A percentile compares a stretch with the other conserved stretches of the same genome.
These are phyloP conservation scores for Chernovozyma sophiae-reginae DNA, from an alignment of 1,139 yeast species.

Conservation along the genomic window DNA sequence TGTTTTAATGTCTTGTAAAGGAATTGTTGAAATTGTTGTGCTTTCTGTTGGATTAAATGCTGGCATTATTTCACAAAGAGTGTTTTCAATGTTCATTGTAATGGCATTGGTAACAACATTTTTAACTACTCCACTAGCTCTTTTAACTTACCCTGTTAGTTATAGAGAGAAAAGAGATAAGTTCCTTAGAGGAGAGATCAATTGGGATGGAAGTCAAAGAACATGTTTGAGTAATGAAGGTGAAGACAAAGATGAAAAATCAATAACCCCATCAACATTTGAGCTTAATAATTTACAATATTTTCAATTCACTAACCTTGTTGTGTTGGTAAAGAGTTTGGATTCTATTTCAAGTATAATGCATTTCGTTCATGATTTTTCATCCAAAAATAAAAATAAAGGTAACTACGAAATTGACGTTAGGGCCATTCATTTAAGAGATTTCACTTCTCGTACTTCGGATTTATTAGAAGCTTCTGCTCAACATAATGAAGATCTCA, in stretches of 20 bases:
- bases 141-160: slow-evolving; percentile 53
- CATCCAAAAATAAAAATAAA: slow-evolving; percentile 1
- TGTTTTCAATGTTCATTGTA: slow-evolving; percentile 74
- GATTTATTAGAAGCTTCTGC: slow-evolving; percentile 62
- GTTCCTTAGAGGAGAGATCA: slow-evolving; percentile 36
- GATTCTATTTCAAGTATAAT: slow-evolving; percentile 32
- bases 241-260: not conserved
- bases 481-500: slow-evolving; percentile 14
- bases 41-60: slow-evolving; percentile 70
- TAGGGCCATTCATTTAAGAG: slow-evolving; percentile 54
- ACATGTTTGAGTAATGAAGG: not conserved
- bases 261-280: slow-evolving; percentile 3
- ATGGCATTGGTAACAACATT: slow-evolving; percentile 78
- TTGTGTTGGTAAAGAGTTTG: slow-evolving; percentile 26
- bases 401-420: slow-evolving; percentile 27
- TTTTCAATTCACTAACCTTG: slow-evolving; percentile 20
- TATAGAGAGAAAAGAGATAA: slow-evolving; percentile 52
- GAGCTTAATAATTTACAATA: slow-evolving; percentile 14
- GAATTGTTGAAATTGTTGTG: slow-evolving; percentile 79
- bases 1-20: slow-evolving; percentile 83
- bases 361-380: slow-evolving; percentile 24
- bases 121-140: slow-evolving; percentile 68
- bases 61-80: slow-evolving; percentile 56
- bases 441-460: slow-evolving; percentile 62
- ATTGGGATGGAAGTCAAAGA: slow-evolving; percentile 23